These are phyloP conservation scores for Candida dubliniensis DNA, from an alignment of 1,139 yeast genomes.

Conservation along the genomic window DNA sequence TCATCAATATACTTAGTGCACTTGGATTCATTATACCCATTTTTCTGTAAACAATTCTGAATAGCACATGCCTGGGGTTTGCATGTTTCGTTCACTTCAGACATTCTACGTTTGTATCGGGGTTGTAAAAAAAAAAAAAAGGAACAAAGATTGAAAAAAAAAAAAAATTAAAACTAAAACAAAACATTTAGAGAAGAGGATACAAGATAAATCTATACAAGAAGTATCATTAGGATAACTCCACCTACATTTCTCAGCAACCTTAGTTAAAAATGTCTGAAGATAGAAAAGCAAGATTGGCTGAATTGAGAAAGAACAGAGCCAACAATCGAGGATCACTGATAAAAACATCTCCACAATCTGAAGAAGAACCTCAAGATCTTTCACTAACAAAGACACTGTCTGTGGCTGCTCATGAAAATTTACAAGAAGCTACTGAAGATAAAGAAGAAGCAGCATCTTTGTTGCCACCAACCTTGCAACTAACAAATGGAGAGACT, in stretches of 20 bases:
- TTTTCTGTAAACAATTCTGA: constrained; percentile 58
- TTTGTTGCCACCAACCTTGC: constrained; percentile 12
- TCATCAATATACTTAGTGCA: constrained; percentile 60
- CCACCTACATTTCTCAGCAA: too few relatives aligned
- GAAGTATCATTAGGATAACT: constrained; percentile 15
- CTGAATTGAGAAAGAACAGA: constrained; percentile 23
- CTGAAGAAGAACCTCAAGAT: not conserved
- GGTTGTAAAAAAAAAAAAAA: constrained; percentile 1
- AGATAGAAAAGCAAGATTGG: constrained; percentile 26
- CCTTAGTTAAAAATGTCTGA: constrained; percentile 4
- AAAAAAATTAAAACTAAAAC: not conserved
- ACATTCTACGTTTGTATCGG: not conserved
- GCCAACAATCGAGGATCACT: constrained; percentile 3
- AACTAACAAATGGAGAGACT: constrained; percentile 22
- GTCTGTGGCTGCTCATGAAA: not conserved
- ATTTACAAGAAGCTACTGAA: not conserved
- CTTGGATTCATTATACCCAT: constrained; percentile 60
- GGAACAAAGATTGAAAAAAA: not conserved
- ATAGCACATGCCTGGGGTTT: constrained; percentile 70
- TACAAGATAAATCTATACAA: constrained; percentile 24
- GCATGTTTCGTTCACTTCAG: constrained; percentile 45
- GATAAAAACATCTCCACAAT: not conserved
- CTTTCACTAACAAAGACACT: not conserved
- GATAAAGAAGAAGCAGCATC: constrained; percentile 2
- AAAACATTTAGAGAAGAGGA: constrained; percentile 18